Percentiles rank a stretch among this genome's conserved stretches.
Conservation (phyloP, 495 filamentous ascomycete species). For the Daldinia childiae region DNA sequence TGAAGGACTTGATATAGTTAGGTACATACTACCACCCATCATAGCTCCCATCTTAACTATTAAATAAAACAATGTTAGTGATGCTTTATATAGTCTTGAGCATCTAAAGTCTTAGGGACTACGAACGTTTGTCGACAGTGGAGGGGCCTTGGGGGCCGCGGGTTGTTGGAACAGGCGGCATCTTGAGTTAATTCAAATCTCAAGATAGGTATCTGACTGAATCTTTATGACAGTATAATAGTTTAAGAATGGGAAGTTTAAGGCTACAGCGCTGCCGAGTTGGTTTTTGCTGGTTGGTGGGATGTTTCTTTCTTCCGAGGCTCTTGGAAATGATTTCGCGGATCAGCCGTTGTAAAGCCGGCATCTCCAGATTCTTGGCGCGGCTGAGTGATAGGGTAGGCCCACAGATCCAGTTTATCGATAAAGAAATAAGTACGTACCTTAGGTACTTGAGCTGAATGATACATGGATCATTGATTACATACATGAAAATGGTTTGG, state of each 20-base stretch:
- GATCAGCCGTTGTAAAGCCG: slow-evolving; percentile 35
- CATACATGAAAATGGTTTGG: slow-evolving; percentile 8
- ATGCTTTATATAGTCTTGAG: slow-evolving; percentile 42
- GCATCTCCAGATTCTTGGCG: slow-evolving; percentile 14
- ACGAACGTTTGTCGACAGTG: slow-evolving; percentile 90
- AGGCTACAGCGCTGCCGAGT: background rate
- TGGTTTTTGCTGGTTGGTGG: background rate
- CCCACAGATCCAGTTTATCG: background rate
- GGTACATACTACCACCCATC: slow-evolving; percentile 91
- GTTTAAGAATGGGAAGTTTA: background rate
- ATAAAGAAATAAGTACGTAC: slow-evolving; percentile 2
- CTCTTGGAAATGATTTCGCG: slow-evolving; percentile 25
- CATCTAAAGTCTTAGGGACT: slow-evolving; percentile 8
- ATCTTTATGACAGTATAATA: background rate
- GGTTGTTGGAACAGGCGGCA: slow-evolving; percentile 58
- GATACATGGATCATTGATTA: background rate
- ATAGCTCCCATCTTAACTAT: slow-evolving; percentile 97
- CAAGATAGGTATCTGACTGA: background rate
- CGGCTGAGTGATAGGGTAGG: slow-evolving; percentile 11
- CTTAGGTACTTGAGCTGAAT: background rate
- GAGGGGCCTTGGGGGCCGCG: slow-evolving; percentile 71
- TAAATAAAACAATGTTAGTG: slow-evolving; percentile 39
- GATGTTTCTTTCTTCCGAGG: slow-evolving; percentile 2
- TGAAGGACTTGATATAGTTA: background rate
- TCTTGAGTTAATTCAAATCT: slow-evolving; percentile 39